Base-by-base conservation (phyloP, 257 asterid genomes). In the Scutellaria barbata region DNA sequence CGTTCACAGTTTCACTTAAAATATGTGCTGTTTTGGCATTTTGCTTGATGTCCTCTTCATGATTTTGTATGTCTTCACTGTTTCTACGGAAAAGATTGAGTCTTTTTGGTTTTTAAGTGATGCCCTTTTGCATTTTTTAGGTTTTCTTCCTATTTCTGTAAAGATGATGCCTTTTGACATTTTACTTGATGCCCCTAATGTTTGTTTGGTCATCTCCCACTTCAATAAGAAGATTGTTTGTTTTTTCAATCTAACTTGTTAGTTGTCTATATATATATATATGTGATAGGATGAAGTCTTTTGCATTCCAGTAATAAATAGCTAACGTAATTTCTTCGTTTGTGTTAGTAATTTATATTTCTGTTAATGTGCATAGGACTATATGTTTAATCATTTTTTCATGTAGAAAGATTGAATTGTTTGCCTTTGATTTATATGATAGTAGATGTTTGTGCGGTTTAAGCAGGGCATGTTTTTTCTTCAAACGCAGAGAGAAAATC, bases 401-500 rank as follows among this genome's bases (percentile, higher is more conserved):
- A 42, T 54, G 9, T 58, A 16, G 52, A 57, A 52, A 46, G 45
- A 30, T 68, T 62, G 42, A 62, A 22, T 45, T n/a, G 18, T 63
- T 22, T 2, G 10, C 13, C 6, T 10, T 42, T 17, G 33, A 47
- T 20, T 56, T 41, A 40, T 50, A 52, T 66, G 76, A 66, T 66
- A 62, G 50, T 40, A 74, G 68, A 59, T 76, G 56, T 61, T 77
- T 69, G 63, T 64, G 80, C 80, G 83, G 74, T 72, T 77, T 79
- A 83, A 87, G 82, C 95, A 86, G 92, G 97, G 70, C 83, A 83
- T 43, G 78, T 78, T 87, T 83, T 79, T 82, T 85, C 90, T 82
- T 83, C 88, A 25, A 35, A 82, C 76, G 79, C 96, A 85, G 97
- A 95, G 88, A 90, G 95, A 71, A 95, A 92, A 60, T 85, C 98